Conservation (phyloP, 1,284 basidiomycete species). For the Cystobasidiaceae sp. region DNA sequence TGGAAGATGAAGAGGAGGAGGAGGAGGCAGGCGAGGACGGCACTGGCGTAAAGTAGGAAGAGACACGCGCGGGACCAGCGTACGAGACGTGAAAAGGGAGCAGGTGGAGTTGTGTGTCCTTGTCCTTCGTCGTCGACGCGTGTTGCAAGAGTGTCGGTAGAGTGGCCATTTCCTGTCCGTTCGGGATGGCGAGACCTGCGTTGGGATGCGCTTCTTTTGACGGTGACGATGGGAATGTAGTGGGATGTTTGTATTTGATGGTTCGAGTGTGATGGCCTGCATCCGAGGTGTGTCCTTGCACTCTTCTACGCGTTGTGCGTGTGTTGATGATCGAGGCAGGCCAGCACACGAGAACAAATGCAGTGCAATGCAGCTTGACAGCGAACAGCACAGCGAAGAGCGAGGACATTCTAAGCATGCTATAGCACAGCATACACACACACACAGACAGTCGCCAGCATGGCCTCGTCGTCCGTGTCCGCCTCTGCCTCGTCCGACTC, state of each 20-base stretch:
- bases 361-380: too few species aligned
- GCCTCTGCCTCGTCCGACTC: neutral
- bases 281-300: too few species aligned
- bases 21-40: neutral
- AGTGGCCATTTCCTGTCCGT: neutral
- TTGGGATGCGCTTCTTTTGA: neutral
- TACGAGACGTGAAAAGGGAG: slow-evolving; percentile 26
- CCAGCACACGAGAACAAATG: too few species aligned
- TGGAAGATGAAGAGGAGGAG: neutral
- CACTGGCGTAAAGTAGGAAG: slow-evolving; percentile 6
- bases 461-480: neutral
- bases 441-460: neutral
- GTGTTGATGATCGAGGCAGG: too few species aligned
- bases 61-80: slow-evolving; percentile 18
- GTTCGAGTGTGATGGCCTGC: too few species aligned
- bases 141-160: neutral
- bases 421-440: neutral
- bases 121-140: neutral
- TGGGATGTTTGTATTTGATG: too few species aligned
- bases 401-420: too few species aligned
- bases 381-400: too few species aligned
- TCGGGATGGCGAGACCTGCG: too few species aligned
- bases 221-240: neutral
- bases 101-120: slow-evolving; percentile 10
- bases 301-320: too few species aligned